A percentile compares a stretch with the other conserved stretches of the same genome.
Evolutionary conservation across 208 protist genomes (phyloP).

Genomic region (Leishmania martiniquensis): DNA sequence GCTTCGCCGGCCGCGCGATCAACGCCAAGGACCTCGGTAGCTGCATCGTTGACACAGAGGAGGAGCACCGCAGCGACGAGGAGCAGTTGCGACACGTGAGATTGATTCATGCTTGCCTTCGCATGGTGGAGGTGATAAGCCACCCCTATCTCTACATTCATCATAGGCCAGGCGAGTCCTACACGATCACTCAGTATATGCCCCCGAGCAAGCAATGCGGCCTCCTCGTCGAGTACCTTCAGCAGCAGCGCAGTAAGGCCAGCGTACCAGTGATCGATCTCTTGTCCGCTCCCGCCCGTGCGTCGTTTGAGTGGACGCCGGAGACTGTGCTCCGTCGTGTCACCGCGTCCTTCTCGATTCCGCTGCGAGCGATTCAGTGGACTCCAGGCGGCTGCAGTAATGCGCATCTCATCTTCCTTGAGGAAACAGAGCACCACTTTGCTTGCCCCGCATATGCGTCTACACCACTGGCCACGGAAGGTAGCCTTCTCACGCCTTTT

Average conservation of each 20-base stretch:
- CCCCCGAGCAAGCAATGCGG: slow-evolving; percentile 19
- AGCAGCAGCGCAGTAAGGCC: slow-evolving; percentile 13
- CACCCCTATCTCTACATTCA: slow-evolving; percentile 55
- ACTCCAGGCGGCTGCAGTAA: slow-evolving; percentile 10
- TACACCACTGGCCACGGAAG: not conserved
- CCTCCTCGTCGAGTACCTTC: slow-evolving; percentile 22
- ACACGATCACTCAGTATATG: slow-evolving; percentile 44
- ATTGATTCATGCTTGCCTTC: slow-evolving; percentile 25
- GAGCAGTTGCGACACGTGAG: slow-evolving; percentile 17
- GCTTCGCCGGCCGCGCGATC: slow-evolving; percentile 33
- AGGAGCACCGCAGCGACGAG: slow-evolving; percentile 13
- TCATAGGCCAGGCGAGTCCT: slow-evolving; percentile 23
- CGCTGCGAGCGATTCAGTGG: slow-evolving; percentile 29
- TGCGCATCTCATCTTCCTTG: slow-evolving; percentile 20
- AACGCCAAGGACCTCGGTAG: slow-evolving; percentile 40
- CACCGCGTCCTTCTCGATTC: slow-evolving; percentile 19
- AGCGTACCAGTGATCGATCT: slow-evolving; percentile 19
- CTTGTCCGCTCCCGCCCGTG: slow-evolving; percentile 12
- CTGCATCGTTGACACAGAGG: slow-evolving; percentile 39
- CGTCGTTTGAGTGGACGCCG: slow-evolving; percentile 29
- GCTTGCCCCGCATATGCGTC: not conserved
- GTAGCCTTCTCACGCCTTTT: not conserved
- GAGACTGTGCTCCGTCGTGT: slow-evolving; percentile 18
- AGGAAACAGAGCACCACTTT: slow-evolving; percentile 19
- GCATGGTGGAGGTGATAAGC: slow-evolving; percentile 32